Conservation (phyloP, 2,329 filamentous ascomycete genomes). For the Xylariaceae sp. region DNA sequence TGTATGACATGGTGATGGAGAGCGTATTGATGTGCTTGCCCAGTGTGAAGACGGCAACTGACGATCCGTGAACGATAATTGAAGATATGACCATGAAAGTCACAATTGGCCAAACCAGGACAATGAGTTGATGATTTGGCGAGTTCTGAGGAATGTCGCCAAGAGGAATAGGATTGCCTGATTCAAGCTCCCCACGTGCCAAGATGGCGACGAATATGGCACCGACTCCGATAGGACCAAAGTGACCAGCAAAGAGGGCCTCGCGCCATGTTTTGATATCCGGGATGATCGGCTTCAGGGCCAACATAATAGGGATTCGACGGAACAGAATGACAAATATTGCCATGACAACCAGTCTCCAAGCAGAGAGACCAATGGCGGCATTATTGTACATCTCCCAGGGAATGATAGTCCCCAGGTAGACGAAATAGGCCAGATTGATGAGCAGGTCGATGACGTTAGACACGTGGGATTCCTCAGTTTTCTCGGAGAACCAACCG, state of each 20-base stretch:
- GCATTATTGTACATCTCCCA: constrained; percentile 86
- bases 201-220: constrained; percentile 94
- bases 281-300: constrained; percentile 86
- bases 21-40: constrained; percentile 98
- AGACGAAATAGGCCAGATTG: constrained; percentile 98
- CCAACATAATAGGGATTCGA: constrained; percentile 90
- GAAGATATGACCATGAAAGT: constrained; percentile 92
- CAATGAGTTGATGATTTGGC: constrained; percentile 66
- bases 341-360: constrained; percentile 91
- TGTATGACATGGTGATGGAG: constrained; percentile 94
- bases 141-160: constrained; percentile 54
- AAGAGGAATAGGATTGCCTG: constrained; percentile 69
- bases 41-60: constrained; percentile 93
- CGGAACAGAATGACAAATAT: constrained; percentile 92
- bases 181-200: constrained; percentile 86
- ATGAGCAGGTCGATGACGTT: constrained; percentile 98
- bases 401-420: constrained; percentile 93
- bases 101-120: constrained; percentile 91
- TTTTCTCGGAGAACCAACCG: constrained; percentile 97
- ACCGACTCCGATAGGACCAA: constrained; percentile 94
- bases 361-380: constrained; percentile 71
- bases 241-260: constrained; percentile 93
- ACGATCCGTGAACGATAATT: constrained; percentile 95
- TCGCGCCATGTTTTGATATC: constrained; percentile 98
- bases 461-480: constrained; percentile 95